Evolutionary conservation across 768 basidiomycete species (phyloP).

Genomic region (Termitomyces sp.): DNA sequence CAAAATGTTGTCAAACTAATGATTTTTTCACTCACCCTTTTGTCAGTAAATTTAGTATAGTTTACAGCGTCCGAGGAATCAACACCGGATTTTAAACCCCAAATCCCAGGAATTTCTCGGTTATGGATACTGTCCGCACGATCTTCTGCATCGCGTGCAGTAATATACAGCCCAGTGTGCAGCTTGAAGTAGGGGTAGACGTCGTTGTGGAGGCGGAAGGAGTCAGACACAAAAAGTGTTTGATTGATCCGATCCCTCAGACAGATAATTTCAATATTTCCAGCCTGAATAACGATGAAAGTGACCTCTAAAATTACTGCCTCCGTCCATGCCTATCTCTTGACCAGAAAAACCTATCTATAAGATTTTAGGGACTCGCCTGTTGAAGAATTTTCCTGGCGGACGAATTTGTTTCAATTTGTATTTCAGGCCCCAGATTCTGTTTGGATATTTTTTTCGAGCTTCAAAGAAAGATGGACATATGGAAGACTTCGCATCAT

Average conservation of each 20-base stretch:
- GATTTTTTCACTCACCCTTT: no score
- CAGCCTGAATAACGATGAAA: neutral
- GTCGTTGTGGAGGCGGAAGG: neutral
- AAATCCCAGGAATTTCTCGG: neutral
- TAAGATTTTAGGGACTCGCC: neutral
- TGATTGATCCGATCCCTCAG: neutral
- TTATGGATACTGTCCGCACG: neutral
- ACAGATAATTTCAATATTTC: neutral
- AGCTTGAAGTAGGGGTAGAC: neutral
- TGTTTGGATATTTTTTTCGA: no score
- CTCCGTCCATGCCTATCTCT: neutral
- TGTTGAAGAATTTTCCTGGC: neutral
- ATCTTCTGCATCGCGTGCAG: neutral
- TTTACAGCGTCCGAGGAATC: no score
- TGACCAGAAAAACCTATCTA: no score
- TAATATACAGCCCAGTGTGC: neutral
- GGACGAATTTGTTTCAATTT: neutral
- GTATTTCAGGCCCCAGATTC: no score
- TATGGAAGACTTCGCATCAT: neutral
- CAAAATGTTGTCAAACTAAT: no score
- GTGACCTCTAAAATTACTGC: neutral
- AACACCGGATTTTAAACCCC: no score
- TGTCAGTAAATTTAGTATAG: no score
- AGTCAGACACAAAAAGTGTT: neutral
- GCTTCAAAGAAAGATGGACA: neutral